phyloP scores from a whole-genome alignment of 1,284 basidiomycete species.

The Pseudozyma sp. region DNA sequence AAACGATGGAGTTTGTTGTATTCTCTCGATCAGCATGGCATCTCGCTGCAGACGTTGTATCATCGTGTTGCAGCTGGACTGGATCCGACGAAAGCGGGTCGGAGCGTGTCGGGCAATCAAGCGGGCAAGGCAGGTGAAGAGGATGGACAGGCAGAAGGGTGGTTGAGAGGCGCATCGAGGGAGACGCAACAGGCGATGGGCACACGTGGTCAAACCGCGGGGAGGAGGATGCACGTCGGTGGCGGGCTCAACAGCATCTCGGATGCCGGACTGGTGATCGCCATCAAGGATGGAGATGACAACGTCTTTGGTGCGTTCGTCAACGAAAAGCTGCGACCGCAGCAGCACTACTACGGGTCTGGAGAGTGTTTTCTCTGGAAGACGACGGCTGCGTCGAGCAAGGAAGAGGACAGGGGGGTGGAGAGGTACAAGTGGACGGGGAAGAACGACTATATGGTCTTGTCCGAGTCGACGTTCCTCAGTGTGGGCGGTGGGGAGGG shows the following conservation, averaged over 20 bases:
- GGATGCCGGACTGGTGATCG: constrained; percentile 62
- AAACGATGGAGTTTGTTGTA: constrained; percentile 88
- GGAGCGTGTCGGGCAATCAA: constrained; percentile 10
- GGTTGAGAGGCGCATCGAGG: constrained; percentile 57
- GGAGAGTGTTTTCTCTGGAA: constrained; percentile 62
- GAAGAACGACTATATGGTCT: constrained; percentile 86
- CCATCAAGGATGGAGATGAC: constrained; percentile 58
- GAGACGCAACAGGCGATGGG: constrained; percentile 52
- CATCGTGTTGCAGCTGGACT: constrained; percentile 48
- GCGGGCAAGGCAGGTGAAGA: constrained; percentile 3
- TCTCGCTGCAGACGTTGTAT: constrained; percentile 84
- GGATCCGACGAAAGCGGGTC: constrained; percentile 24
- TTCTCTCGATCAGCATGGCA: constrained; percentile 93
- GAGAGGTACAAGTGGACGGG: constrained; percentile 88
- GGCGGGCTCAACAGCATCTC: constrained; percentile 46
- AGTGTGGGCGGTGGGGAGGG: constrained; percentile 65
- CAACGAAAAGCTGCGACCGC: constrained; percentile 61
- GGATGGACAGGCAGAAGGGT: constrained; percentile 38
- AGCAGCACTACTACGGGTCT: constrained; percentile 64
- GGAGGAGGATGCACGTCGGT: constrained; percentile 33
- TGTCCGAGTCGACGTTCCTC: constrained; percentile 75
- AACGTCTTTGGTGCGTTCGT: constrained; percentile 67
- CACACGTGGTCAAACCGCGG: constrained; percentile 5
- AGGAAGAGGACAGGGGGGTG: constrained; percentile 36
- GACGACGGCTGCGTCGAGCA: constrained; percentile 67